phyloP scores from a whole-genome alignment of 202 grass and related monocot species.

The Carex arenaria region DNA sequence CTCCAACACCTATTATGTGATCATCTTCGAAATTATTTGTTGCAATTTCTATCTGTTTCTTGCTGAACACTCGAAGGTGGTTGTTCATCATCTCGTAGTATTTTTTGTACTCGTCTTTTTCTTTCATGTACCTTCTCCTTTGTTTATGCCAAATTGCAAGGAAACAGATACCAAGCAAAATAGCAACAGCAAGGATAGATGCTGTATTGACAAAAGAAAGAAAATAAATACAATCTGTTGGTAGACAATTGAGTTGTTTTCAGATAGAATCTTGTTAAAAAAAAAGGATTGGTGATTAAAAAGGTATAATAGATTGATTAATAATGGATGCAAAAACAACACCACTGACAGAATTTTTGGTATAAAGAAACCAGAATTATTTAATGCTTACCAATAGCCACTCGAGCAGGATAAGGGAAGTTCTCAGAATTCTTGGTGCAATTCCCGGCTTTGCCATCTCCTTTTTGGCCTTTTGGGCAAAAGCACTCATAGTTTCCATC shows the following conservation, averaged over 20 bases:
- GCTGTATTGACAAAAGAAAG: conserved; percentile 17
- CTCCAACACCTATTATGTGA: too few species aligned
- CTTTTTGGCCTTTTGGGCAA: conserved; percentile 25
- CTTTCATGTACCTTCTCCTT: conserved; percentile 28
- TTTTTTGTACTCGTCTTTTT: conserved; percentile 29
- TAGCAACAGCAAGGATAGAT: not conserved
- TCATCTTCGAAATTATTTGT: too few species aligned
- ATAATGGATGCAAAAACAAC: too few species aligned
- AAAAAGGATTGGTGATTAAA: too few species aligned
- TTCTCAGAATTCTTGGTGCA: conserved; percentile 11
- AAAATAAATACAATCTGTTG: not conserved
- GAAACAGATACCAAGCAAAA: not conserved
- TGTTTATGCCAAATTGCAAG: conserved; percentile 27
- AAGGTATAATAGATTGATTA: too few species aligned
- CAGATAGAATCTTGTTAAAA: too few species aligned
- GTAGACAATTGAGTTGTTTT: too few species aligned
- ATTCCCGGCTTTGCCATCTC: conserved; percentile 18
- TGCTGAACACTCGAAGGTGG: conserved; percentile 14
- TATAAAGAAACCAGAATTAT: not conserved
- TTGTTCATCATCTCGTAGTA: conserved; percentile 44
- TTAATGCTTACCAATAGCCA: conserved; percentile 34
- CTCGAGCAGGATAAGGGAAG: not conserved
- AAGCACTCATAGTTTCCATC: conserved; percentile 39
- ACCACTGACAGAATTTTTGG: too few species aligned
- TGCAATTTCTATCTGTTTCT: too few species aligned